Evolutionary conservation across 2,329 filamentous ascomycete genomes (phyloP).

Genomic region (Alternaria sp.): DNA sequence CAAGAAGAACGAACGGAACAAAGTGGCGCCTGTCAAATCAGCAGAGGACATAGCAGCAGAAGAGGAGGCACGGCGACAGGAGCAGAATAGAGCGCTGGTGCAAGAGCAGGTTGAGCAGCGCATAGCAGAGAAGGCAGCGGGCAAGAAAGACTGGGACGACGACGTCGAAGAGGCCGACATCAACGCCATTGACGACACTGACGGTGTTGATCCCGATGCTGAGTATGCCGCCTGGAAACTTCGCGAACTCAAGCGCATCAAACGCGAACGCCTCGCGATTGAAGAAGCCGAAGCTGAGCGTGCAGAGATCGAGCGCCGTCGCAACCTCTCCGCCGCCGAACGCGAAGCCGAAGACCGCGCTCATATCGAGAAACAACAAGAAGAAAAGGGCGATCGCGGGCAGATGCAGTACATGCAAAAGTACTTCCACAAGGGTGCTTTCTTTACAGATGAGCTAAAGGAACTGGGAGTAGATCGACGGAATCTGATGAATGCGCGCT

Average conservation of each 20-base stretch:
- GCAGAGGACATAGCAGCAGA: slow-evolving; percentile 57
- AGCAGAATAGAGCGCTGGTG: slow-evolving; percentile 79
- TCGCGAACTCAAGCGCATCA: slow-evolving; percentile 87
- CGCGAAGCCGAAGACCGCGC: slow-evolving; percentile 84
- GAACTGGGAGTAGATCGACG: slow-evolving; percentile 79
- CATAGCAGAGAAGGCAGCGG: slow-evolving; percentile 75
- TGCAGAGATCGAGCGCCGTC: slow-evolving; percentile 87
- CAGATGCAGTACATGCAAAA: slow-evolving; percentile 93
- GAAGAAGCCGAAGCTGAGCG: slow-evolving; percentile 84
- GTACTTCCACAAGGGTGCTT: slow-evolving; percentile 96
- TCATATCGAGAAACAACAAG: slow-evolving; percentile 78
- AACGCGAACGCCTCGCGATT: slow-evolving; percentile 84
- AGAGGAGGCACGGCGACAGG: slow-evolving; percentile 68
- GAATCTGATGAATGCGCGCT: slow-evolving; percentile 85
- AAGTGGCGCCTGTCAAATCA: slow-evolving; percentile 40
- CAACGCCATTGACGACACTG: slow-evolving; percentile 86
- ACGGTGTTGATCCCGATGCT: slow-evolving; percentile 84
- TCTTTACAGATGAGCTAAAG: slow-evolving; percentile 84
- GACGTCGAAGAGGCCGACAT: slow-evolving; percentile 71
- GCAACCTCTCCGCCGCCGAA: slow-evolving; percentile 87
- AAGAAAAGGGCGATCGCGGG: slow-evolving; percentile 76
- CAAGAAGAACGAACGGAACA: slow-evolving; percentile 68
- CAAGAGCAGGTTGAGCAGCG: slow-evolving; percentile 90
- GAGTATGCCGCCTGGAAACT: slow-evolving; percentile 95
- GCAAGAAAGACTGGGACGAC: slow-evolving; percentile 86